Percentiles rank a stretch among this genome's conserved stretches.
phyloP scores from a whole-genome alignment of 2,329 filamentous ascomycete species.

The Fusarium equiseti region DNA sequence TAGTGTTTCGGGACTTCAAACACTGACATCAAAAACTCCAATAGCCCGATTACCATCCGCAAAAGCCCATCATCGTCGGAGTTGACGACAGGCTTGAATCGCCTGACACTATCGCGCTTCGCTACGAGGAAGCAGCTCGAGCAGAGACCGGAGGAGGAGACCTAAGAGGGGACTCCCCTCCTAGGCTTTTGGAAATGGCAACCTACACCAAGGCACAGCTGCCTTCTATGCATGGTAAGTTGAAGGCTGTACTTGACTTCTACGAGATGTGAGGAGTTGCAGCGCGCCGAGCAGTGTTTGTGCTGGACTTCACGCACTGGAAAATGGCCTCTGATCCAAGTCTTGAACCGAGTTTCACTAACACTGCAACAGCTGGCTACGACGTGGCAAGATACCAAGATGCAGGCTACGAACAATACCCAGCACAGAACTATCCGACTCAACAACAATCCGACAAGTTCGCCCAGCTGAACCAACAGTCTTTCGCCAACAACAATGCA shows the following conservation, averaged over 20 bases:
- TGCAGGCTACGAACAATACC: slow-evolving; percentile 65
- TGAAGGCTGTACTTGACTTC: not conserved
- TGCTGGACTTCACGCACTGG: not conserved
- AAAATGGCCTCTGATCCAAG: not conserved
- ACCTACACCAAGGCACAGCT: slow-evolving; percentile 81
- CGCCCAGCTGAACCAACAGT: slow-evolving; percentile 65
- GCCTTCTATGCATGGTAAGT: slow-evolving; percentile 85
- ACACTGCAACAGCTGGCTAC: slow-evolving; percentile 60
- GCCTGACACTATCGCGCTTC: slow-evolving; percentile 67
- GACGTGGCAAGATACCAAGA: slow-evolving; percentile 72
- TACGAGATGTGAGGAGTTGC: slow-evolving; percentile 45
- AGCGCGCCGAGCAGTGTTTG: not conserved
- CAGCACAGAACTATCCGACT: slow-evolving; percentile 59
- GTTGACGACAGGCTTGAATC: slow-evolving; percentile 68
- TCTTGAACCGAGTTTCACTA: slow-evolving; percentile 15
- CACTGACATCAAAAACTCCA: slow-evolving; percentile 43
- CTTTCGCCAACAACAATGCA: slow-evolving; percentile 71
- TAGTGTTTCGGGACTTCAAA: slow-evolving; percentile 40
- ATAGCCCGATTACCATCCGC: slow-evolving; percentile 66
- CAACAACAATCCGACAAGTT: slow-evolving; percentile 65
- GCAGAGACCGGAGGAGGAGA: slow-evolving; percentile 66
- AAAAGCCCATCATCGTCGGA: slow-evolving; percentile 67
- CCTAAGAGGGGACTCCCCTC: slow-evolving; percentile 68
- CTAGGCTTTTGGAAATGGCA: slow-evolving; percentile 55
- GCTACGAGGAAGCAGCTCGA: slow-evolving; percentile 68